Evolutionary conservation across 306 rosid genomes (phyloP).

Genomic region (Sesbania bispinosa): DNA sequence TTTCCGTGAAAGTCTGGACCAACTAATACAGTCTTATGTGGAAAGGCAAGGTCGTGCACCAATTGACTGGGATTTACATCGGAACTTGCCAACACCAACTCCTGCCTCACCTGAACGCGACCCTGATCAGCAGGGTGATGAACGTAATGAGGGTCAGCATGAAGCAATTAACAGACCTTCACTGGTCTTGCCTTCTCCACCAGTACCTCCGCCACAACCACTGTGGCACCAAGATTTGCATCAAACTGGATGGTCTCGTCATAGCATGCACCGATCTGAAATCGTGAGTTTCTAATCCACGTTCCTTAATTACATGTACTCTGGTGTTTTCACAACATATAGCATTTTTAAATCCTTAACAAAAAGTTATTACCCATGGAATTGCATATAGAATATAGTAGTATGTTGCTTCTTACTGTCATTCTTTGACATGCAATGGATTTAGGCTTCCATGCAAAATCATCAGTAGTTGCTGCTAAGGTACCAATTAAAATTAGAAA

Average conservation of each 20-base stretch:
- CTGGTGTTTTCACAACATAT: background rate
- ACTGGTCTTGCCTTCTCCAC: slow-evolving; percentile 82
- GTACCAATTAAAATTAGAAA: slow-evolving; percentile 3
- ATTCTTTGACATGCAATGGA: background rate
- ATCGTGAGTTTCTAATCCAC: slow-evolving; percentile 56
- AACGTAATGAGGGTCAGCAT: slow-evolving; percentile 69
- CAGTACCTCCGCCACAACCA: slow-evolving; percentile 98
- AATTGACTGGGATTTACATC: slow-evolving; percentile 98
- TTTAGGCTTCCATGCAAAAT: slow-evolving; percentile 9
- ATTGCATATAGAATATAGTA: background rate
- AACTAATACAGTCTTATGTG: slow-evolving; percentile 90
- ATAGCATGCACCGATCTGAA: slow-evolving; percentile 95
- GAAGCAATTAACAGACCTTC: slow-evolving; percentile 80
- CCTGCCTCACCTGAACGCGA: slow-evolving; percentile 71
- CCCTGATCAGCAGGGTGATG: slow-evolving; percentile 68
- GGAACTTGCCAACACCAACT: slow-evolving; percentile 68
- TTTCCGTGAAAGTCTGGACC: slow-evolving; percentile 98
- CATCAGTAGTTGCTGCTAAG: background rate
- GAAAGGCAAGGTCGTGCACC: slow-evolving; percentile 95
- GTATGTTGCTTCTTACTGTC: background rate
- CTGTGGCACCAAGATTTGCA: slow-evolving; percentile 94
- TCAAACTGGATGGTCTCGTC: slow-evolving; percentile 96
- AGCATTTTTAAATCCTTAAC: background rate
- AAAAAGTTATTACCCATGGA: no score
- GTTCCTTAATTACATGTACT: background rate